Evolutionary conservation across 2,329 filamentous ascomycete genomes (phyloP), one percentile per base, ranked within the genome.

Genomic region (Phaeosphaeria sp.): DNA sequence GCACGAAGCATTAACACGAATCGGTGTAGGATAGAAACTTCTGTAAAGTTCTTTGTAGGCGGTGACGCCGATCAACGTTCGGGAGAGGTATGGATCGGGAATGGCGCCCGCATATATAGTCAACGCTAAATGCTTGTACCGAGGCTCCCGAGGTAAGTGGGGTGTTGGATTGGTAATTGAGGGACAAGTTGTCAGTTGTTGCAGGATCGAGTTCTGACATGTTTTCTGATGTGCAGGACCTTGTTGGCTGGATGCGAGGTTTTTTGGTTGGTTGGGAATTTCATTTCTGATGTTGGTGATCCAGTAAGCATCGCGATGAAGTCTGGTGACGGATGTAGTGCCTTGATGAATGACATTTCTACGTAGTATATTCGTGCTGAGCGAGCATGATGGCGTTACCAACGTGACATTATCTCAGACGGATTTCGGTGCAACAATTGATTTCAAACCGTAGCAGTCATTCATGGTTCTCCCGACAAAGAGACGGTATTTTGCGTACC

Each of bases 121-220:
- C 52, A 30, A 49, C n/a, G 9, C 18, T 27, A 45, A 21, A 24
- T n/a, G 53, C 46, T 55, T 62, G 55, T 61, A 56, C 67, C 67
- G 66, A 69, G 67, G 67, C 60, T n/a, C n/a, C n/a, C n/a, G n/a
- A n/a, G n/a, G n/a, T n/a, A 70, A 66, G 66, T 66, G 66, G 67
- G 67, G 63, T 48, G 20, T n/a, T 36, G 44, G 50, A 59, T 61
- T 65, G 56, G 59, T 60, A 59, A 64, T 60, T 59, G 55, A 46
- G 58, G 59, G 56, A 51, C 24, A 24, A 20, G 11, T 27, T 17
- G 30, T 18, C n/a, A 46, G 9, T n/a, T 25, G 20, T 17, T 18
- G 46, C 25, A 39, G 20, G 44, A 46, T 46, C 17, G 22, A 24
- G 18, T 46, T 45, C 40, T 52, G 50, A 45, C 36, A 42, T 49